These are phyloP conservation scores for Gnomoniopsis smithogilvyi DNA, from an alignment of 2,329 filamentous ascomycete species.

Conservation along the genomic window DNA sequence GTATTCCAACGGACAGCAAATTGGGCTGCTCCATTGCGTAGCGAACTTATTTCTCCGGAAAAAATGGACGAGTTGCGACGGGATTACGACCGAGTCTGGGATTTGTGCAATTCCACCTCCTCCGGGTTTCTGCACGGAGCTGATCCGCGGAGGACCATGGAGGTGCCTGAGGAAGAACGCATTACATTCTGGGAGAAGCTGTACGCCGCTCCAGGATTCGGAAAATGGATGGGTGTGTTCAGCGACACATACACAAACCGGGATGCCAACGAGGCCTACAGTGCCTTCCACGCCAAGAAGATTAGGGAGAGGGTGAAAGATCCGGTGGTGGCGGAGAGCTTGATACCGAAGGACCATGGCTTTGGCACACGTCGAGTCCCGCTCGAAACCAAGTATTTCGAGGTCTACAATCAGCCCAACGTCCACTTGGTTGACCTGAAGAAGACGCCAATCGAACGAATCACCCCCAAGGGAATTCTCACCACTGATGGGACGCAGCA, in stretches of 20 bases:
- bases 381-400: slow-evolving; percentile 28
- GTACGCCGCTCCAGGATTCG: slow-evolving; percentile 37
- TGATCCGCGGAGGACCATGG: slow-evolving; percentile 41
- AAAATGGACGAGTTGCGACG: no score
- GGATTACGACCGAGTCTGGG: no score
- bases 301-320: slow-evolving; percentile 34
- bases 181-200: slow-evolving; percentile 34
- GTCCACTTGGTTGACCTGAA: slow-evolving; percentile 30
- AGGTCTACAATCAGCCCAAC: slow-evolving; percentile 30
- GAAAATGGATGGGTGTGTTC: slow-evolving; percentile 38
- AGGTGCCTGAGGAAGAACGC: slow-evolving; percentile 36
- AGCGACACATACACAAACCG: slow-evolving; percentile 33
- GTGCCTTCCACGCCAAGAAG: slow-evolving; percentile 23
- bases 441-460: slow-evolving; percentile 20
- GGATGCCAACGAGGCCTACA: slow-evolving; percentile 38
- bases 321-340: slow-evolving; percentile 31
- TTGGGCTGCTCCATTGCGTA: no score
- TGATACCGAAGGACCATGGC: slow-evolving; percentile 37
- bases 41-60: no score
- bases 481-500: slow-evolving; percentile 21
- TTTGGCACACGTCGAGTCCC: slow-evolving; percentile 30
- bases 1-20: no score
- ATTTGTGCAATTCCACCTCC: no score
- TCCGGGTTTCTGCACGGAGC: no score
- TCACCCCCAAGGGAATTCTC: slow-evolving; percentile 23